Evolutionary conservation across 176 grass and related monocot species (phyloP).

Genomic region (Oryza glumipatula): DNA sequence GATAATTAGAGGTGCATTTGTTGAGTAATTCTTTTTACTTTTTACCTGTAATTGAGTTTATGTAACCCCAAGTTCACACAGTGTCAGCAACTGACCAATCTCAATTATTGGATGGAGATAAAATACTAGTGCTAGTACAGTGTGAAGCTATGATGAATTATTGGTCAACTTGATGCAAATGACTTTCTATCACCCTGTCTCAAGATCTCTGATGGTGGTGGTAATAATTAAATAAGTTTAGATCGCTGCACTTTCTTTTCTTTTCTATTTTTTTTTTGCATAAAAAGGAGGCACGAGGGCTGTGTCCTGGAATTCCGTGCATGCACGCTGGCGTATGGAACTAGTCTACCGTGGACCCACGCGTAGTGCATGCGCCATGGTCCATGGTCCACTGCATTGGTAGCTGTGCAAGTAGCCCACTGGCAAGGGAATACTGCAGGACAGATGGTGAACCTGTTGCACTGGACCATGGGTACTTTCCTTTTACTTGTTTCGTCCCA

Average conservation of each 20-base stretch:
- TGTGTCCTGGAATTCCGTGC: background rate
- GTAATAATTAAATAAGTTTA: background rate
- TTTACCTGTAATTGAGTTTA: slow-evolving; percentile 45
- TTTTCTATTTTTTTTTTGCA: background rate
- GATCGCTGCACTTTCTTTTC: background rate
- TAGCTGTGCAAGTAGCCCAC: background rate
- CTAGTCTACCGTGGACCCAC: background rate
- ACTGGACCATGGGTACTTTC: background rate
- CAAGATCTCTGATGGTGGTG: background rate
- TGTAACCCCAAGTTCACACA: slow-evolving; percentile 24
- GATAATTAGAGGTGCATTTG: slow-evolving; percentile 39
- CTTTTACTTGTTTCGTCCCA: no score
- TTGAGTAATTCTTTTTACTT: slow-evolving; percentile 37
- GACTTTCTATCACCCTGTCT: slow-evolving; percentile 9
- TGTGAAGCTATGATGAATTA: slow-evolving; percentile 39
- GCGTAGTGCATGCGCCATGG: background rate
- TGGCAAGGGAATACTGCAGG: background rate
- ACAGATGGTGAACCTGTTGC: background rate
- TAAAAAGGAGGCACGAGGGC: slow-evolving; percentile 4
- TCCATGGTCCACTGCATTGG: background rate
- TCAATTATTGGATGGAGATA: slow-evolving; percentile 51
- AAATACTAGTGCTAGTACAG: slow-evolving; percentile 20
- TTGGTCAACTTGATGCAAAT: slow-evolving; percentile 11
- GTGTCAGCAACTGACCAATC: slow-evolving; percentile 23
- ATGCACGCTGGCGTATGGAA: background rate